phyloP scores from a whole-genome alignment of 192 early-diverging fungal genomes.

The Mortierella alpina region DNA sequence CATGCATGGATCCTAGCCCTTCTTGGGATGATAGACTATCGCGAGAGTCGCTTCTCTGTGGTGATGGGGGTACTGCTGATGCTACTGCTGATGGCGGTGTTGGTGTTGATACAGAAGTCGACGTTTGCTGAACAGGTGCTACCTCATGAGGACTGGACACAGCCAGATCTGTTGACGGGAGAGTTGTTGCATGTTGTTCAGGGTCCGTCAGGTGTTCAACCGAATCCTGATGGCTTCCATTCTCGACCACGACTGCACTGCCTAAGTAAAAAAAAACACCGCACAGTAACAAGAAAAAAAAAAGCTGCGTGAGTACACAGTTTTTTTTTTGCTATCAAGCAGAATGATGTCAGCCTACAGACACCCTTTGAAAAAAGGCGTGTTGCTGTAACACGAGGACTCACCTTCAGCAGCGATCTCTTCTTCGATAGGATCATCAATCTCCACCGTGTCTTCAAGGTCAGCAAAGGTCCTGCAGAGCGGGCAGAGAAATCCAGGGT shows the following conservation, averaged over 20 bases:
- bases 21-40: too few species aligned
- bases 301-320: background rate
- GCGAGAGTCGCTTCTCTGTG: too few species aligned
- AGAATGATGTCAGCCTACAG: background rate
- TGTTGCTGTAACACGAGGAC: background rate
- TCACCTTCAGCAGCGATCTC: slow-evolving; percentile 12
- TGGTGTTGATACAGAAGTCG: background rate
- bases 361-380: background rate
- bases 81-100: background rate
- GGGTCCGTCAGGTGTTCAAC: slow-evolving; percentile 16
- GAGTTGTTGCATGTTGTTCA: background rate
- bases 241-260: slow-evolving; percentile 6
- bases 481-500: slow-evolving; percentile 87
- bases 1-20: background rate
- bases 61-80: too few species aligned
- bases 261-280: slow-evolving; percentile 2
- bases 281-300: background rate
- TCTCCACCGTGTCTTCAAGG: slow-evolving; percentile 81
- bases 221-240: background rate
- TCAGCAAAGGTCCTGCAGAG: slow-evolving; percentile 94
- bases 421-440: slow-evolving; percentile 63
- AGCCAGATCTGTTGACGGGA: background rate
- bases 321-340: background rate
- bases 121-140: background rate
- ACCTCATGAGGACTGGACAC: background rate